Percentiles rank a stretch among this genome's conserved stretches.
Conservation (phyloP, 1,284 basidiomycete species). For the Ustilago crameri region DNA sequence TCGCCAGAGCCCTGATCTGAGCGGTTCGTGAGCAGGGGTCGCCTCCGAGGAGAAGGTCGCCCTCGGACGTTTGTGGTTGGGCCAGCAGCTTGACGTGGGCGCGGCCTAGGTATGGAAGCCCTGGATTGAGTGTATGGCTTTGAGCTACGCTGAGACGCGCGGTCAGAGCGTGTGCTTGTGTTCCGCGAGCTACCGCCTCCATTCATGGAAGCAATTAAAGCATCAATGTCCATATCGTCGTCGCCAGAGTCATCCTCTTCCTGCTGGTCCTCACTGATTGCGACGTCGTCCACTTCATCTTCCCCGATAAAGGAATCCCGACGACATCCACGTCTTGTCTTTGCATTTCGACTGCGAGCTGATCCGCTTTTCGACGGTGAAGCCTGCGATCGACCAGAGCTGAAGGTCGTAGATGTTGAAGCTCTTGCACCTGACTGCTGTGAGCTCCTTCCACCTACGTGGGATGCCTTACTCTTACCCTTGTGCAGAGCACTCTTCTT, state of each 20-base stretch:
- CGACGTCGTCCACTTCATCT: slow-evolving; percentile 6
- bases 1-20: slow-evolving; percentile 15
- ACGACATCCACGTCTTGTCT: not conserved
- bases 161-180: slow-evolving; percentile 1
- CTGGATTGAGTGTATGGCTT: not conserved
- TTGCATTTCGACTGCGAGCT: not conserved
- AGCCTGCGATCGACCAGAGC: not conserved
- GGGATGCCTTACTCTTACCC: slow-evolving; percentile 7
- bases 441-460: not conserved
- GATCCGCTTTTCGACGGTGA: slow-evolving; percentile 5
- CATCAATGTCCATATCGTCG: slow-evolving; percentile 22
- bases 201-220: slow-evolving; percentile 36
- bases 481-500: not conserved
- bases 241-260: slow-evolving; percentile 16
- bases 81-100: not conserved
- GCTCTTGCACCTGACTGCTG: slow-evolving; percentile 4
- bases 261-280: not conserved
- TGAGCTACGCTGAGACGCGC: not conserved
- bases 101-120: not conserved
- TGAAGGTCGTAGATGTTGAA: slow-evolving; percentile 2
- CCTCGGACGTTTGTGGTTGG: not conserved
- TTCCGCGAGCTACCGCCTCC: slow-evolving; percentile 9
- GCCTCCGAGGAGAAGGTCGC: slow-evolving; percentile 9
- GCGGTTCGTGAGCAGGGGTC: slow-evolving; percentile 6
- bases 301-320: slow-evolving; percentile 8